Evolutionary conservation across 257 asterid species (phyloP), one percentile per base, ranked within the genome.

Genomic region (Agastache rugosa): DNA sequence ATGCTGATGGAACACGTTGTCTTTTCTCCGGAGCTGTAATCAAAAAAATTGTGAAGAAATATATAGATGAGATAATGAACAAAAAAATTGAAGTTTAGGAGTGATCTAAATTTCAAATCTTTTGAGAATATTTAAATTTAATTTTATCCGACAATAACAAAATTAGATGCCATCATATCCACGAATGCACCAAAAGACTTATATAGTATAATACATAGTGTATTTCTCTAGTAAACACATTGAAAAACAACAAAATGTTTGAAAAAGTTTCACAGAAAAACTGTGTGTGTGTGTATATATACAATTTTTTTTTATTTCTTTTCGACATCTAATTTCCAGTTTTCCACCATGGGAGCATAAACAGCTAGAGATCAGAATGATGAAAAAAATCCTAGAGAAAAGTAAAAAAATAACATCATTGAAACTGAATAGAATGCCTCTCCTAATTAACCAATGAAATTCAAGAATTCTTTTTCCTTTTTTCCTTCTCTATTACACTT

Each of bases 1-100:
- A 92, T 2, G 98, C 96, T 35, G 98, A 90, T 67, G 98, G 98
- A 50, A 90, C 98, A 1, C 98, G 87, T 67, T 90, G 98, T 68
- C 94, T 83, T 83, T 90, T 92, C 87, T 90, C 98, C 0, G 98
- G 96, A 15, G 96, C 98, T 92, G 89, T 23, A 73, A 54, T 3
- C 15, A 45, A 20, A 4, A 7, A 64, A 34, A 56, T 23, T 22
- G 2, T 23, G 2, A 25, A 10, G n/a, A 58, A 23, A 11, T 51
- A 10, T 1, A 31, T n/a, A n/a, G n/a, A n/a, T 53, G 27, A 19
- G 15, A 53, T 19, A 1, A 53, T 19, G 5, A 17, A 1, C 25
- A 8, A 8, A 51, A 51, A 0, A 47, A 10, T 45, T 47, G 53
- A 47, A 47, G 8, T 47, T 47, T 12, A 45, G n/a, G 51, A 45